Percentiles rank a stretch among this genome's conserved stretches.
These are phyloP conservation scores for Aegilops bicornis DNA, from an alignment of 176 grass and related monocot species.

Conservation along the genomic window DNA sequence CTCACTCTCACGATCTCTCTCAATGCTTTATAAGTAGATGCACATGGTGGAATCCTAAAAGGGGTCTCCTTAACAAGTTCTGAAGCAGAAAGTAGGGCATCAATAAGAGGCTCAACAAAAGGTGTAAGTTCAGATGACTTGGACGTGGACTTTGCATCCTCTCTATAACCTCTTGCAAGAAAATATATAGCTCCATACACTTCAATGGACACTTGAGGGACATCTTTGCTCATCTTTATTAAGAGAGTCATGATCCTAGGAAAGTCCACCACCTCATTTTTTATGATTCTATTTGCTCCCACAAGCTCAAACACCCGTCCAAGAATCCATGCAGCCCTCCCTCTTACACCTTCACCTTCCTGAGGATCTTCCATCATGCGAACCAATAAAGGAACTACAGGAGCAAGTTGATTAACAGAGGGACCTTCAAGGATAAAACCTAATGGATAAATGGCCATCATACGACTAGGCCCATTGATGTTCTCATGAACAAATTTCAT, in stretches of 20 bases:
- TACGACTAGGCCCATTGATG: conserved; percentile 56
- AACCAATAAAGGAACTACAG: conserved; percentile 71
- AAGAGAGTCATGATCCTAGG: no score
- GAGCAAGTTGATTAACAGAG: conserved; percentile 67
- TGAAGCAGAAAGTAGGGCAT: conserved; percentile 67
- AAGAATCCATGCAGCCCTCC: conserved; percentile 82
- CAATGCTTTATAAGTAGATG: conserved; percentile 80
- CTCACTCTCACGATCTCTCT: conserved; percentile 84
- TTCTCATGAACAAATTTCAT: conserved; percentile 82
- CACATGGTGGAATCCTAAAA: conserved; percentile 47
- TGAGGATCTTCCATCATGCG: conserved; percentile 64
- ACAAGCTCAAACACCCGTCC: conserved; percentile 83
- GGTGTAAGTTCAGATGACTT: conserved; percentile 61
- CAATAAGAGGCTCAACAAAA: conserved; percentile 63
- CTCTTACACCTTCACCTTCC: conserved; percentile 55
- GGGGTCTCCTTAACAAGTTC: conserved; percentile 57
- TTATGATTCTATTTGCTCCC: conserved; percentile 66
- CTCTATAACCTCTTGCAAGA: conserved; percentile 45
- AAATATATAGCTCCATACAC: no score
- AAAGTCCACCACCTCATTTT: conserved; percentile 66
- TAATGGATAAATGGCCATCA: conserved; percentile 65
- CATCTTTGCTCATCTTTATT: no score
- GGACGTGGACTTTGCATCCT: conserved; percentile 43
- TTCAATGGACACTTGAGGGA: no score
- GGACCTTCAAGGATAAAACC: conserved; percentile 92